Base-by-base conservation (phyloP, 345 rosid species). In the Lepidium sativum region DNA sequence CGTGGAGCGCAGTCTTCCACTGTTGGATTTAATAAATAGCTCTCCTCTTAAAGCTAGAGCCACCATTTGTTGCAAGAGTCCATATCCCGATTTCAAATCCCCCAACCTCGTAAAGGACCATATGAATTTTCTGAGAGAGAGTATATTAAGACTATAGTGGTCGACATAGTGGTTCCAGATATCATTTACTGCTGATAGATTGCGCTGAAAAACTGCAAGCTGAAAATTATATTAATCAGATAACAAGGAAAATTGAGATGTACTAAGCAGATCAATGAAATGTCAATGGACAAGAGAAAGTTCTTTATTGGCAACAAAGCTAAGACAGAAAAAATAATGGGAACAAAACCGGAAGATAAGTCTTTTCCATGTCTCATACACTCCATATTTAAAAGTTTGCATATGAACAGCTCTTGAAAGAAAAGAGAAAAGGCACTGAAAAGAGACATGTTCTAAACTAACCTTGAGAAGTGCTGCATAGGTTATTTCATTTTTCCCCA, bases 401-500 rank as follows among this genome's bases (percentile, higher is more conserved):
- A 39, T 16, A 64, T 29, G 49, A 51, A 32, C 43, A 65, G 5
- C 43, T 43, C 45, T 67, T 21, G 27, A 5, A 23, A 17, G 23
- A 49, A 23, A 10, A 10, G 8, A 47, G 32, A 16, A 27, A 47
- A 12, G 18, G 42, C 56, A 16, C n/a, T 60, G 3, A 52, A 57
- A 48, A 13, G 29, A 59, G 9, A 53, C 37, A 39, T 37, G 60
- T 39, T 29, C 9, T 41, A 34, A 33, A 72, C 84, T 68, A 62
- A 89, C 97, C 90, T 89, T 78, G 54, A 89, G 97, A 72, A 89
- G 94, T 69, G 77, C 81, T 23, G 60, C 25, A 71, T 89, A 87
- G 42, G 98, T 92, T 59, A 45, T 68, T 70, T 83, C 92, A 67
- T 86, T 79, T 85, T 81, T 92, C 63, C 91, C 97, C 15, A 81